Conservation (phyloP, 331 rosid genomes). For the Rhamnella rubrinervis region DNA sequence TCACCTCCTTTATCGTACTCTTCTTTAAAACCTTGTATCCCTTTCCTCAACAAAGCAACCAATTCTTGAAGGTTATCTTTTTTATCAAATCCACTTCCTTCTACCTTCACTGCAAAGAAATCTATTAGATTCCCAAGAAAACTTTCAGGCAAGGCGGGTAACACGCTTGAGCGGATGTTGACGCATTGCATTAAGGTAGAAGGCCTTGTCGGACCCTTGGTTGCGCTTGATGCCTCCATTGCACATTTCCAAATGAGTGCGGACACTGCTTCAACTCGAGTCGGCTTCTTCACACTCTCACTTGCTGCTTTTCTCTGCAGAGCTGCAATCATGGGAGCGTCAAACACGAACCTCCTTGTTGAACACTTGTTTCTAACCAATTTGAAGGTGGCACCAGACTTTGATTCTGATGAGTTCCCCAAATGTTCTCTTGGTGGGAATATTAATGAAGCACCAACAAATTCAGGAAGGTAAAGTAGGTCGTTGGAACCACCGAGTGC, state of each 20-base stretch:
- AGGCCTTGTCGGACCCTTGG: conserved; percentile 1
- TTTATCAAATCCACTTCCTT: not conserved
- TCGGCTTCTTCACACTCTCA: conserved; percentile 10
- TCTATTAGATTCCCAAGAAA: conserved; percentile 18
- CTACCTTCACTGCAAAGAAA: not conserved
- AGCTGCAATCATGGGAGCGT: conserved; percentile 12
- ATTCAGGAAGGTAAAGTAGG: not conserved
- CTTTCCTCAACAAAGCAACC: conserved; percentile 18
- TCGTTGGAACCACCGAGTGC: not conserved
- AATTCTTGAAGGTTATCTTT: conserved; percentile 8
- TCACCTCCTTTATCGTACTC: not conserved
- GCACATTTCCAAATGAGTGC: conserved; percentile 25
- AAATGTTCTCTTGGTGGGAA: not conserved
- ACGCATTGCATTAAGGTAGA: conserved; percentile 10
- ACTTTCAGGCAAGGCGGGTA: conserved; percentile 13
- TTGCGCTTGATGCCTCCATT: conserved; percentile 20
- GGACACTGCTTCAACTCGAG: conserved; percentile 10
- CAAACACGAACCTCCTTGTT: conserved; percentile 11
- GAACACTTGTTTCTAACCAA: not conserved
- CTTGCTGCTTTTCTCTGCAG: conserved; percentile 12
- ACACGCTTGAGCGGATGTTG: conserved; percentile 21
- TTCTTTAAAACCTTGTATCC: not conserved
- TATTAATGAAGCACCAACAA: conserved; percentile 1
- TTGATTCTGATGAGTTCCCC: not conserved
- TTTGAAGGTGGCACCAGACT: not conserved